A percentile compares a stretch with the other conserved stretches of the same genome.
Conservation (phyloP, 257 asterid genomes). For the Plantago elongata region DNA sequence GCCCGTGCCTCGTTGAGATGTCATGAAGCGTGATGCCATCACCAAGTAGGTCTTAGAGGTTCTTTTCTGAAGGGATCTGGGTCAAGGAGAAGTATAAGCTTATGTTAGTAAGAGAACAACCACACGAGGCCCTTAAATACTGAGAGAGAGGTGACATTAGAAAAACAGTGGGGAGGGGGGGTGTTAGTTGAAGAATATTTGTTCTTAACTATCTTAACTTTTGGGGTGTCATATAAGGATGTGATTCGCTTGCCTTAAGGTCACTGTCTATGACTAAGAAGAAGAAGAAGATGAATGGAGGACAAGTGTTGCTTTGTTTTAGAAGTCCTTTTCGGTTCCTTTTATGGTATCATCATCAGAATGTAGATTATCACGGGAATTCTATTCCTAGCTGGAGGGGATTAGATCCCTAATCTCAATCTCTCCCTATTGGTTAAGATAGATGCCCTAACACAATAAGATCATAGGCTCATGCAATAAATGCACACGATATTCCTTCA, state of each 20-base stretch:
- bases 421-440: constrained; percentile 32
- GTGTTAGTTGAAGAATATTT: constrained; percentile 33
- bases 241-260: constrained; percentile 24
- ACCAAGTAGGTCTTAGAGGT: background rate
- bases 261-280: constrained; percentile 14
- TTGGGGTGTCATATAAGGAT: constrained; percentile 13
- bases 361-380: constrained; percentile 44
- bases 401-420: constrained; percentile 52
- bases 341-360: constrained; percentile 34
- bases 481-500: constrained; percentile 22
- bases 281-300: background rate
- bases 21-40: constrained; percentile 45
- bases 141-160: constrained; percentile 25
- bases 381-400: constrained; percentile 43
- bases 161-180: constrained; percentile 17
- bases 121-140: constrained; percentile 32
- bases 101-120: constrained; percentile 27
- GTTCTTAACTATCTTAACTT: background rate
- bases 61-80: background rate
- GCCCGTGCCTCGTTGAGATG: constrained; percentile 30
- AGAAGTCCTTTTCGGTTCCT: constrained; percentile 45
- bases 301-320: constrained; percentile 20
- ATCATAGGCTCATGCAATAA: constrained; percentile 13
- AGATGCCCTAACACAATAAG: constrained; percentile 27
- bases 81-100: constrained; percentile 17